These are phyloP conservation scores for Elsinoe ampelina DNA, from an alignment of 2,329 filamentous ascomycete species.

Conservation along the genomic window DNA sequence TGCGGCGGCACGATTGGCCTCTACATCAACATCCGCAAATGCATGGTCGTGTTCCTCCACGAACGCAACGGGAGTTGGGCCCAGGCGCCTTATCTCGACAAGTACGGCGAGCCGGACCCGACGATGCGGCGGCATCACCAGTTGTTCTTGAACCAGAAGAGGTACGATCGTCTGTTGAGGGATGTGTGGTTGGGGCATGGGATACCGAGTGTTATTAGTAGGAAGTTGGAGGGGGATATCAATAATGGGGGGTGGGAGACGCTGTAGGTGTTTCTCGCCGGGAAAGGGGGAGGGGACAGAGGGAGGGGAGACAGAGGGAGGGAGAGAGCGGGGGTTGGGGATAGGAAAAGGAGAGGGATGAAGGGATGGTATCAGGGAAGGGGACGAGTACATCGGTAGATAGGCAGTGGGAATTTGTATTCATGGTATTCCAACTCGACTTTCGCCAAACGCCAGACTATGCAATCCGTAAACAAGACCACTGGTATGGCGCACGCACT, in stretches of 20 bases:
- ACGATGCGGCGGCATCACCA: conserved; percentile 77
- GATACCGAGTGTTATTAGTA: conserved; percentile 78
- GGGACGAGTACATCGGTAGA: too few relatives aligned
- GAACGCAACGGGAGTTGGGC: conserved; percentile 73
- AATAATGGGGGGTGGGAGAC: conserved; percentile 98
- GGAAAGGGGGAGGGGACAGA: neutral
- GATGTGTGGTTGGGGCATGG: conserved; percentile 80
- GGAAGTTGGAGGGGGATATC: conserved; percentile 87
- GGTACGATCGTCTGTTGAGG: conserved; percentile 81
- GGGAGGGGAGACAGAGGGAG: neutral
- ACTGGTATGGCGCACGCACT: conserved; percentile 19
- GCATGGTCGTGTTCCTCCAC: conserved; percentile 81
- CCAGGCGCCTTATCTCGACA: conserved; percentile 85
- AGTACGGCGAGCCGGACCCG: conserved; percentile 91
- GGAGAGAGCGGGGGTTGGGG: too few relatives aligned
- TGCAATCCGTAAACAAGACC: too few relatives aligned
- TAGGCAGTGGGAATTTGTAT: too few relatives aligned
- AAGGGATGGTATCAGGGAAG: too few relatives aligned
- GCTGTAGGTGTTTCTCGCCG: conserved; percentile 25
- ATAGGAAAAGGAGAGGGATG: too few relatives aligned
- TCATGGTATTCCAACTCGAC: too few relatives aligned
- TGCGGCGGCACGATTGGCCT: conserved; percentile 86
- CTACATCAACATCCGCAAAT: conserved; percentile 95
- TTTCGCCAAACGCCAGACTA: too few relatives aligned
- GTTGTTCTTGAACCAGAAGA: conserved; percentile 83